phyloP scores from a whole-genome alignment of 192 early-diverging fungal genomes.

The Entomortierella chlamydospora region DNA sequence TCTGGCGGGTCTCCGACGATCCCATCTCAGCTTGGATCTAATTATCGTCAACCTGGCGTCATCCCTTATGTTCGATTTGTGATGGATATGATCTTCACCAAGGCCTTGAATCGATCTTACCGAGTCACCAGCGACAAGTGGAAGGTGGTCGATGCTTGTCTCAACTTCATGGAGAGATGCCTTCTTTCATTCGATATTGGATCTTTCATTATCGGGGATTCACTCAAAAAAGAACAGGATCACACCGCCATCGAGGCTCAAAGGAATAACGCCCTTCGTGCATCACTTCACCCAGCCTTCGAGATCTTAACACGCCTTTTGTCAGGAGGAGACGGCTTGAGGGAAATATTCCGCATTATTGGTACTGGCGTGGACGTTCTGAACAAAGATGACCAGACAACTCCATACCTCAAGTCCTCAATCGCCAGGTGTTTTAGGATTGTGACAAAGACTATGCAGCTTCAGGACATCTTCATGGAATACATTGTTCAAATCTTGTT shows the following conservation, averaged over 20 bases:
- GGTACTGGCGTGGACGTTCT: conserved; percentile 68
- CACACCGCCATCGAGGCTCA: conserved; percentile 26
- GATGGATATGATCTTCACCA: conserved; percentile 86
- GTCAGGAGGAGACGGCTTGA: conserved; percentile 77
- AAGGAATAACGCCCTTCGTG: conserved; percentile 58
- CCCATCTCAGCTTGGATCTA: conserved; percentile 71
- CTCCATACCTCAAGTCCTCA: conserved; percentile 52
- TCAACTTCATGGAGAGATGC: conserved; percentile 84
- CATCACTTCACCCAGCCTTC: conserved; percentile 84
- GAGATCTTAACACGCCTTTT: conserved; percentile 82
- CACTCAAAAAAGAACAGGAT: conserved; percentile 27
- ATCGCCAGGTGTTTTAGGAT: conserved; percentile 68
- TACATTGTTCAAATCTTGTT: conserved; percentile 60
- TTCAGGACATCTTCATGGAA: conserved; percentile 80
- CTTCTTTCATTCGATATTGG: conserved; percentile 80
- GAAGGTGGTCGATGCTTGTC: conserved; percentile 77
- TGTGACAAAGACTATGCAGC: conserved; percentile 71
- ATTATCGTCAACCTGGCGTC: conserved; percentile 78
- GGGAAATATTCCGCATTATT: conserved; percentile 78
- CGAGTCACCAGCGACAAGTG: conserved; percentile 77
- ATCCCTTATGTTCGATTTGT: conserved; percentile 86
- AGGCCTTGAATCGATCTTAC: conserved; percentile 77
- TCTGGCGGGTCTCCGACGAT: conserved; percentile 63
- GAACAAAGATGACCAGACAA: conserved; percentile 58
- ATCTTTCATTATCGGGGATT: conserved; percentile 24